These are phyloP conservation scores for Dalechampia spathulata DNA, from an alignment of 441 rosid species.

Conservation along the genomic window DNA sequence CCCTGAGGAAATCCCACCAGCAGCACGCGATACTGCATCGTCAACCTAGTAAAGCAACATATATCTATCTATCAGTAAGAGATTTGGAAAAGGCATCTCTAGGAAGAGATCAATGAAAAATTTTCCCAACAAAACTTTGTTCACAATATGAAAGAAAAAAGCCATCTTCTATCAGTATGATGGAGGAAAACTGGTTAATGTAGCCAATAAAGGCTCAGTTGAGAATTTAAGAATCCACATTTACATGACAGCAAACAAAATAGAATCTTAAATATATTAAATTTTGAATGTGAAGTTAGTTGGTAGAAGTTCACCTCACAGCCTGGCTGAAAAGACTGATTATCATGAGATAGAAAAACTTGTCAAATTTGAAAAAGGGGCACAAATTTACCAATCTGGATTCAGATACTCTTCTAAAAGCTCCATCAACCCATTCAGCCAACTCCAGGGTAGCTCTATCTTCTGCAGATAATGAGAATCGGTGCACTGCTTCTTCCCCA, in stretches of 20 bases:
- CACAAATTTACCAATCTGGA: constrained; percentile 24
- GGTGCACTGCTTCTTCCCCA: constrained; percentile 95
- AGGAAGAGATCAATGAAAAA: not conserved
- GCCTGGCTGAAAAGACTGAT: not conserved
- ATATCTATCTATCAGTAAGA: constrained; percentile 2
- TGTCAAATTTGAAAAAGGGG: constrained; percentile 4
- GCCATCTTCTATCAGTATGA: not conserved
- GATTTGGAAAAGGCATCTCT: constrained; percentile 1
- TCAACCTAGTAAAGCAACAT: constrained; percentile 51
- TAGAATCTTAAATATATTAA: not conserved
- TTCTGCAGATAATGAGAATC: constrained; percentile 94
- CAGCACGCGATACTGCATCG: constrained; percentile 82
- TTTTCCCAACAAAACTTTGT: not conserved
- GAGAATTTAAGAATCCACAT: not conserved
- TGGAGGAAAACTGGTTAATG: not conserved
- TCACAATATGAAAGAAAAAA: too few relatives aligned
- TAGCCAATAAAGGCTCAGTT: not conserved
- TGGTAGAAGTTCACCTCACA: not conserved
- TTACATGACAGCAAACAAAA: not conserved
- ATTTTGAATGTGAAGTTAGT: not conserved
- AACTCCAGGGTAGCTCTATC: constrained; percentile 97
- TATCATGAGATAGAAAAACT: not conserved
- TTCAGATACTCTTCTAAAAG: constrained; percentile 74
- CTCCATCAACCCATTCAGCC: constrained; percentile 95
- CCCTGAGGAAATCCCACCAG: constrained; percentile 61